These are phyloP conservation scores for Gyromitra esculenta DNA, from an alignment of 2,329 filamentous ascomycete species.

Conservation along the genomic window DNA sequence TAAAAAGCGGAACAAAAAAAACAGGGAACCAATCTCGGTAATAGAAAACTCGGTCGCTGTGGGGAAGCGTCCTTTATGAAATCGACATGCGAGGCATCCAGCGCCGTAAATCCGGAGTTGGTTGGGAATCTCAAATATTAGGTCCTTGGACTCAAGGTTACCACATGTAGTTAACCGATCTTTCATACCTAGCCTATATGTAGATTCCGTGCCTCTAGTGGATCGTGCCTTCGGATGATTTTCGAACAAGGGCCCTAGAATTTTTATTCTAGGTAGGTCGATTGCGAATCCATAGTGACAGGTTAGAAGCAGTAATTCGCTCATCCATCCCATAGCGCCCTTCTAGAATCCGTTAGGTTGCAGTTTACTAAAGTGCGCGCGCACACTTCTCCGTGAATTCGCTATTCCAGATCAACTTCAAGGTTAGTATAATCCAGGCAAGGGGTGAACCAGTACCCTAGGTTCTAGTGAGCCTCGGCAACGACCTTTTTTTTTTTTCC, in stretches of 20 bases:
- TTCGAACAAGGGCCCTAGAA: neutral
- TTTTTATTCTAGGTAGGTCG: neutral
- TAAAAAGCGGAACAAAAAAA: neutral
- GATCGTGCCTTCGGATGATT: neutral
- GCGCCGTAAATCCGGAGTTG: too few relatives aligned
- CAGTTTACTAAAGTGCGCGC: neutral
- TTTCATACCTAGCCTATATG: neutral
- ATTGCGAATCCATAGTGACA: neutral
- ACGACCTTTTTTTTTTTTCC: neutral
- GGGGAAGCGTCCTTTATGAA: conserved; percentile 15
- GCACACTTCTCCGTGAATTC: neutral
- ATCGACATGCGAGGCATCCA: neutral
- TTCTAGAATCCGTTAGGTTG: neutral
- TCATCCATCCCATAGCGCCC: neutral
- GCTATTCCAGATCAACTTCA: neutral
- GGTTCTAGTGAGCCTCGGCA: neutral
- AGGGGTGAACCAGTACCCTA: neutral
- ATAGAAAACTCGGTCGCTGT: neutral
- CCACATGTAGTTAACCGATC: neutral
- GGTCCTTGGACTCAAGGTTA: neutral
- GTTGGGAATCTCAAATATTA: neutral
- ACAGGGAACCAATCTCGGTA: neutral
- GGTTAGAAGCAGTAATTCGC: neutral
- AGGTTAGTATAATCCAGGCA: neutral
- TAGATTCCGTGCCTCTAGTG: neutral